Conservation (phyloP, 768 basidiomycete species). For the Lactarius evosmus region DNA sequence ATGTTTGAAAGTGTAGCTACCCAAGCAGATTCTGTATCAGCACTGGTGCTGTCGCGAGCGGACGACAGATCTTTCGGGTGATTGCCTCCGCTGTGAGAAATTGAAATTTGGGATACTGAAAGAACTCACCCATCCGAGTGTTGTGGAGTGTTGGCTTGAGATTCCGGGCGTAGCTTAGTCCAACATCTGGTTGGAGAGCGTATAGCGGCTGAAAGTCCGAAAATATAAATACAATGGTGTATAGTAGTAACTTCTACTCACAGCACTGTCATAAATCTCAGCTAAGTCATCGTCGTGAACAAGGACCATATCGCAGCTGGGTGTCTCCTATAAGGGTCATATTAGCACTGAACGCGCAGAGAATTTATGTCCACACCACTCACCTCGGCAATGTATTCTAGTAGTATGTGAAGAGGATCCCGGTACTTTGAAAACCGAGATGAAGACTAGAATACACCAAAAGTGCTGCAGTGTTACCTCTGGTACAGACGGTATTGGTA, state of each 20-base stretch:
- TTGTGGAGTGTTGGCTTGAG: background rate
- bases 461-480: background rate
- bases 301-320: background rate
- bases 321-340: background rate
- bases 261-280: background rate
- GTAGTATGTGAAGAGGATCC: background rate
- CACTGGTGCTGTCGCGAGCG: background rate
- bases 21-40: background rate
- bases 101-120: background rate
- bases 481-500: background rate
- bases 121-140: background rate
- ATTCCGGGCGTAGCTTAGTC: background rate
- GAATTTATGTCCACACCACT: background rate
- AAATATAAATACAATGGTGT: background rate
- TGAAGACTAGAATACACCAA: background rate
- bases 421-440: background rate
- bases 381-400: background rate
- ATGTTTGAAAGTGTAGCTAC: background rate
- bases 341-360: background rate
- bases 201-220: background rate
- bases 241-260: background rate
- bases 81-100: background rate
- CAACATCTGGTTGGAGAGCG: background rate
- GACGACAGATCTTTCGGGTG: background rate
- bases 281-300: slow-evolving; percentile 2